Evolutionary conservation across 2,329 filamentous ascomycete species (phyloP).

Genomic region (Pseudogymnoascus sp.): DNA sequence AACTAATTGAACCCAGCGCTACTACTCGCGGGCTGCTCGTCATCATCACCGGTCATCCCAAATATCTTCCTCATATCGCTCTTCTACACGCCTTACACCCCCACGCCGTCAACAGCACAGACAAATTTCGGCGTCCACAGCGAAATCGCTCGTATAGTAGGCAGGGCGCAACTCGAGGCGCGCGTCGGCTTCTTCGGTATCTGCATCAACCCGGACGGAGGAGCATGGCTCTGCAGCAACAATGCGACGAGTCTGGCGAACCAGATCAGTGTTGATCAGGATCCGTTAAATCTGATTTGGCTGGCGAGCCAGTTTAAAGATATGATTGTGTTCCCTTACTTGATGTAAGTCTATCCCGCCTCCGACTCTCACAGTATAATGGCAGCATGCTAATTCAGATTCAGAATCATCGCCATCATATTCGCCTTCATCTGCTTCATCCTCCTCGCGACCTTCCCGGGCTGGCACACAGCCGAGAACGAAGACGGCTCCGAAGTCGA

Average conservation of each 20-base stretch:
- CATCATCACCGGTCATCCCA: conserved; percentile 82
- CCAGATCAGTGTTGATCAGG: conserved; percentile 81
- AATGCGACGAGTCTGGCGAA: conserved; percentile 91
- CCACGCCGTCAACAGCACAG: conserved; percentile 74
- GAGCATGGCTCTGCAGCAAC: conserved; percentile 90
- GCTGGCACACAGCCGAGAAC: conserved; percentile 90
- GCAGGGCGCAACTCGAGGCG: conserved; percentile 73
- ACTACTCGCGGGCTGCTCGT: conserved; percentile 71
- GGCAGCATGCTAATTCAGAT: neutral
- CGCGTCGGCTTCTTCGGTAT: conserved; percentile 97
- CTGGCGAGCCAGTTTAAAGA: conserved; percentile 95
- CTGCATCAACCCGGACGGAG: conserved; percentile 85
- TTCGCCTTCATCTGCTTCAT: conserved; percentile 95
- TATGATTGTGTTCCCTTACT: conserved; percentile 94
- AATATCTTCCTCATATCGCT: conserved; percentile 97
- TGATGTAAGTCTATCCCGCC: conserved; percentile 57
- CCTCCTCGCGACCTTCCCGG: conserved; percentile 90
- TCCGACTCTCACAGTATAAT: neutral
- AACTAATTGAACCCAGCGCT: conserved; percentile 52
- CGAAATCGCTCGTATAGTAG: conserved; percentile 85
- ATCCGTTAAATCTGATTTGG: conserved; percentile 96
- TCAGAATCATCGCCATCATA: conserved; percentile 90
- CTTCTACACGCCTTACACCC: conserved; percentile 79
- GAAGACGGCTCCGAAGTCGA: conserved; percentile 74
- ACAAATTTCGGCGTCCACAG: conserved; percentile 81